These are phyloP conservation scores for Oryza brachyantha DNA, from an alignment of 176 grass and related monocot species.

Conservation along the genomic window DNA sequence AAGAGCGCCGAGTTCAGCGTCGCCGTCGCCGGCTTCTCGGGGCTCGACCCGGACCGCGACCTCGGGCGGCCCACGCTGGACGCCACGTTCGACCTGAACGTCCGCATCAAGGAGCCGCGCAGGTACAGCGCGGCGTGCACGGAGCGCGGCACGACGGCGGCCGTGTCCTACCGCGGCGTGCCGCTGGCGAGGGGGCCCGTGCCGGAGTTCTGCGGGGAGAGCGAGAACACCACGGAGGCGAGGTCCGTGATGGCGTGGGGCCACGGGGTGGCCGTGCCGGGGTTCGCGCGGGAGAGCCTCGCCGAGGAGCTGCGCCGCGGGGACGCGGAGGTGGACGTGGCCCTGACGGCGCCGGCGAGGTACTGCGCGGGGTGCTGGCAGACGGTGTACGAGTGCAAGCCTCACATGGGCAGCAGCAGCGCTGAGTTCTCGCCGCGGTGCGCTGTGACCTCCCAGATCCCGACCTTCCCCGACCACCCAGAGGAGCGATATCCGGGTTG, in stretches of 20 bases:
- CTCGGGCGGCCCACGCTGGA: background rate
- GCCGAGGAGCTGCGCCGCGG: conserved; percentile 24
- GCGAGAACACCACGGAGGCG: conserved; percentile 15
- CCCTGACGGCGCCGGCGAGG: background rate
- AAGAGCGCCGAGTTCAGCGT: conserved; percentile 32
- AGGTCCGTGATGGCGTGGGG: conserved; percentile 44
- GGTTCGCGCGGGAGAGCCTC: conserved; percentile 23
- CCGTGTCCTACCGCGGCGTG: conserved; percentile 30
- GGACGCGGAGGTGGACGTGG: conserved; percentile 21
- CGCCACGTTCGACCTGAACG: conserved; percentile 39
- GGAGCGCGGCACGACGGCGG: conserved; percentile 2
- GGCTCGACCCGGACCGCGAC: conserved; percentile 14
- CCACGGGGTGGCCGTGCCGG: background rate
- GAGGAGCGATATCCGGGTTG: background rate
- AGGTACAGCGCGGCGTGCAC: conserved; percentile 5
- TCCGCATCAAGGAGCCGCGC: conserved; percentile 28
- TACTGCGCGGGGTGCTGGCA: accelerated
- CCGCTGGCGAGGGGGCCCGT: conserved; percentile 22
- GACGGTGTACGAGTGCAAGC: conserved; percentile 28
- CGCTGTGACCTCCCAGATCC: background rate
- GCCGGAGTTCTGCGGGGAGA: conserved; percentile 30
- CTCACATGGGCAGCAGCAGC: background rate
- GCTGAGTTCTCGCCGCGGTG: conserved; percentile 29
- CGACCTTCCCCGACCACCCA: background rate
- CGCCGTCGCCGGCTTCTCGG: conserved; percentile 21